Base-by-base conservation (phyloP, 1,284 basidiomycete species). In the Tilletia caries region DNA sequence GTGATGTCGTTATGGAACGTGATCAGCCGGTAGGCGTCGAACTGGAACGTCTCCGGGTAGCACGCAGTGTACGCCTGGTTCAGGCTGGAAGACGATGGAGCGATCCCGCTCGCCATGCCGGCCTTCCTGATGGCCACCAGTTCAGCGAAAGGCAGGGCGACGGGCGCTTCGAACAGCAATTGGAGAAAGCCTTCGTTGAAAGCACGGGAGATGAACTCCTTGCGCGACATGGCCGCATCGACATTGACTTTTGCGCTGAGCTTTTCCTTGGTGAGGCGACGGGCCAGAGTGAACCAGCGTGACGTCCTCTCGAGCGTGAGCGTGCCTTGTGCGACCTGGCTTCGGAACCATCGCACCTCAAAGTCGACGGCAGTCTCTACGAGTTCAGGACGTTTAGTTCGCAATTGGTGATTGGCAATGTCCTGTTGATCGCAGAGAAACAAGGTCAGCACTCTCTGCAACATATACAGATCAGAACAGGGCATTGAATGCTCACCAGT, bases 391-490 rank as follows among this genome's bases (percentile, higher is more conserved):
- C 92, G 90, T 20, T 94, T 87, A 34, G 91, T 90, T 82, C 93
- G 91, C 25, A 95, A 88, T 85, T 95, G 93, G 84, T 95, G 93
- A 82, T 96, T 96, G 48, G 93, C 93, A 75, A 95, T 93, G 83
- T 96, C 93, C 92, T 93, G 69, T 8, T n/a, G 6, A 25, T 27
- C 13, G 29, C 23, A 54, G 43, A 54, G 23, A 29, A 5, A 27
- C 25, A 29, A 29, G 29, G 15, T 27, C 52, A 54, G 52, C 23
- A 54, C 52, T n/a, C 20, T 23, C 8, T 3, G 10, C 13, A 50
- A 27, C 48, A 50, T 50, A 50, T 20, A 12, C 8, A n/a, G 20
- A 50, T 27, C 48, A 54, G 52, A 29, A 54, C 15, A 3, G 13
- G 25, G 12, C 20, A 10, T n/a, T 4, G 25, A 43, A 46, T 33